These are phyloP conservation scores for Brassica cretica DNA, from an alignment of 345 rosid genomes.

Conservation along the genomic window DNA sequence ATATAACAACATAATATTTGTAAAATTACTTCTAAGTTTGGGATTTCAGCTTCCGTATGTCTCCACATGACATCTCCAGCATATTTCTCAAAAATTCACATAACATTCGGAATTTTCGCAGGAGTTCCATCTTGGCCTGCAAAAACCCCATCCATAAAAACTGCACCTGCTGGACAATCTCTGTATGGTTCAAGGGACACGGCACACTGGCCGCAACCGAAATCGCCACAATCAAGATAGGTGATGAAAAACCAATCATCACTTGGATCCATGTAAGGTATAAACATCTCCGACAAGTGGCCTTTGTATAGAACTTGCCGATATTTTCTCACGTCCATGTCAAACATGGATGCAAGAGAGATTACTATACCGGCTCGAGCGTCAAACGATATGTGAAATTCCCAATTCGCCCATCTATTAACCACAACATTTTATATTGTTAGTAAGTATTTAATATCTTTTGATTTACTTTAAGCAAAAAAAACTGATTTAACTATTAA, in stretches of 20 bases:
- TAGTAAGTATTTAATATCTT: not conserved
- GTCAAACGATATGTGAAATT: conserved; percentile 54
- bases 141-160: conserved; percentile 45
- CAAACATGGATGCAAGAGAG: conserved; percentile 54
- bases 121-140: conserved; percentile 52
- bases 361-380: conserved; percentile 51
- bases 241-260: conserved; percentile 48
- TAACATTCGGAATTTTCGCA: conserved; percentile 31
- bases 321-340: conserved; percentile 39
- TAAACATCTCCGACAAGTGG: conserved; percentile 53
- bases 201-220: conserved; percentile 48
- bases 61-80: conserved; percentile 48
- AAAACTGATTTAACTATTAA: not conserved
- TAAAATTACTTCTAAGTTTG: conserved; percentile 21
- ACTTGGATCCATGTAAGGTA: conserved; percentile 56
- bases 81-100: conserved; percentile 62
- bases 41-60: conserved; percentile 38
- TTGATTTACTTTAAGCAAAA: not conserved
- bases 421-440: not conserved
- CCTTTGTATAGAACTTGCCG: conserved; percentile 55
- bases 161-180: conserved; percentile 58
- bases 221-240: conserved; percentile 51
- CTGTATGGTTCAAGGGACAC: conserved; percentile 47
- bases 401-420: conserved; percentile 59
- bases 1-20: not conserved